Percentiles rank a stretch among this genome's conserved stretches.
Evolutionary conservation across 148 eudicot genomes (phyloP).

Genomic region (Rhododendron henanense): DNA sequence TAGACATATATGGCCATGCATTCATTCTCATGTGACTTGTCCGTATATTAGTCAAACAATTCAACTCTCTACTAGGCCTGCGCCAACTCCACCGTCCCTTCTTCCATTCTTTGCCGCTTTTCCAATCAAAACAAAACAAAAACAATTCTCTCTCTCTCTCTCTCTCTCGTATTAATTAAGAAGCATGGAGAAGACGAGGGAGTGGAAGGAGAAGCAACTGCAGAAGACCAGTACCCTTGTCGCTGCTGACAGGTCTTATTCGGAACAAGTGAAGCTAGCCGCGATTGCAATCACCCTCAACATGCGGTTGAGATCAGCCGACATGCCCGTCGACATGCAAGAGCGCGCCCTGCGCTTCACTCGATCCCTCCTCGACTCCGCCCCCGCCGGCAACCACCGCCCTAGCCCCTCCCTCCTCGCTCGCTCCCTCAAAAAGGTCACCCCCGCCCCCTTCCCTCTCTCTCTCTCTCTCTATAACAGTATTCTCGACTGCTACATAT

Average conservation of each 20-base stretch:
- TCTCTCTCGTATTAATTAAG: neutral
- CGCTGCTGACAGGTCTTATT: neutral
- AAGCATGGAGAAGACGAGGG: conserved; percentile 8
- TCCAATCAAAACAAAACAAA: neutral
- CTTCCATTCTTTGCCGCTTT: neutral
- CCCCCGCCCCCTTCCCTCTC: neutral
- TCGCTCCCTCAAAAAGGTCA: conserved; percentile 40
- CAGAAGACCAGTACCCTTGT: neutral
- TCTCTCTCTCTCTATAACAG: neutral
- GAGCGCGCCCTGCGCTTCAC: conserved; percentile 38
- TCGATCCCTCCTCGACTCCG: conserved; percentile 26
- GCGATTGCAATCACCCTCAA: conserved; percentile 28
- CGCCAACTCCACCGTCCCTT: conserved; percentile 3
- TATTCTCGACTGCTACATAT: no score
- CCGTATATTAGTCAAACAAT: conserved; percentile 4
- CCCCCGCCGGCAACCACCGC: conserved; percentile 13
- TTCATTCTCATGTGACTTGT: neutral
- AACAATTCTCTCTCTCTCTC: neutral
- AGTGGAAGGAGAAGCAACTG: conserved; percentile 13
- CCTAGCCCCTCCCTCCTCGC: conserved; percentile 38
- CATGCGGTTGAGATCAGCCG: conserved; percentile 33
- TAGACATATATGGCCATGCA: neutral
- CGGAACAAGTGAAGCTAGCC: conserved; percentile 22
- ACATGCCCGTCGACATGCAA: conserved; percentile 40
- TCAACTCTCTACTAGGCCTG: neutral